Conservation (phyloP, 2,329 filamentous ascomycete genomes). For the Calonectria naviculata region DNA sequence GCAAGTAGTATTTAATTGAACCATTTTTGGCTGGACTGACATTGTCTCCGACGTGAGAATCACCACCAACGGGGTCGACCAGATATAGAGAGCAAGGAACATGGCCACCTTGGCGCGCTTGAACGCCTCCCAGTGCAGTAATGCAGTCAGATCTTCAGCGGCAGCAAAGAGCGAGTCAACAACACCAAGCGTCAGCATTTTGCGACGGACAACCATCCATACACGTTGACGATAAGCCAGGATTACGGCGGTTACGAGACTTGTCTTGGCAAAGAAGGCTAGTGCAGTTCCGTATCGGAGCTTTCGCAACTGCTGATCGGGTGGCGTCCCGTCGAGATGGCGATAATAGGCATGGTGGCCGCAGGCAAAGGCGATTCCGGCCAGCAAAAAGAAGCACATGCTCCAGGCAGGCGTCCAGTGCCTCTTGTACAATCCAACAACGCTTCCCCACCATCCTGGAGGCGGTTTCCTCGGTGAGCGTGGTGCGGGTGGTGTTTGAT, state of each 20-base stretch:
- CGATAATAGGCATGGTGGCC: conserved; percentile 31
- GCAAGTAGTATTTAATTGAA: conserved; percentile 22
- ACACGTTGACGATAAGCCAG: conserved; percentile 38
- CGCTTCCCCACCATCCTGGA: not conserved
- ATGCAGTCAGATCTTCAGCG: conserved; percentile 34
- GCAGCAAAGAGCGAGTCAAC: conserved; percentile 40
- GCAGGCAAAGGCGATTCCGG: conserved; percentile 35
- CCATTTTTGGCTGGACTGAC: conserved; percentile 25
- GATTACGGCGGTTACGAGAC: conserved; percentile 35
- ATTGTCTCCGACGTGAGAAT: conserved; percentile 39
- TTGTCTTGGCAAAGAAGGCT: conserved; percentile 39
- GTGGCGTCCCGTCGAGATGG: conserved; percentile 20
- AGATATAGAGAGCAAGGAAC: conserved; percentile 38
- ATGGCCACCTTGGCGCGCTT: conserved; percentile 38
- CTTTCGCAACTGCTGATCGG: conserved; percentile 31
- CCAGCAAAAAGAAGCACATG: conserved; percentile 34
- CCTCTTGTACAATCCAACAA: not conserved
- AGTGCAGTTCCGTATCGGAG: conserved; percentile 36
- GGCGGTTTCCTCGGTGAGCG: not conserved
- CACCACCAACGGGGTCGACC: conserved; percentile 38
- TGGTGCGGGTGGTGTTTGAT: not conserved
- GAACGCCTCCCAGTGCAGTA: conserved; percentile 38
- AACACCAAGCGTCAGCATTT: conserved; percentile 33
- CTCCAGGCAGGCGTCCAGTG: conserved; percentile 28
- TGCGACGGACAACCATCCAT: conserved; percentile 39